Evolutionary conservation across 2,329 filamentous ascomycete species (phyloP).

Genomic region (Fusarium bulbicola): DNA sequence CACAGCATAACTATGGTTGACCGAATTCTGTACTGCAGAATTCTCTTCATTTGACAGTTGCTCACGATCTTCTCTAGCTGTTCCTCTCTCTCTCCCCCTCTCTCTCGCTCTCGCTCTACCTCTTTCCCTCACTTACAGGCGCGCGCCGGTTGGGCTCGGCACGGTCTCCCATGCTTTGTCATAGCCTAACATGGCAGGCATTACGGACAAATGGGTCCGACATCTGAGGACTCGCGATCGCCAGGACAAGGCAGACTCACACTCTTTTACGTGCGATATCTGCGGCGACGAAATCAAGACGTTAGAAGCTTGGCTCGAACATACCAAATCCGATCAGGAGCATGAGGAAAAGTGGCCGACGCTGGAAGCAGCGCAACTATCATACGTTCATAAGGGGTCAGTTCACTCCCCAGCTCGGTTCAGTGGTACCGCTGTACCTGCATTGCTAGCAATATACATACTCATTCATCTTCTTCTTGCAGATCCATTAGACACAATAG

Average conservation of each 20-base stretch:
- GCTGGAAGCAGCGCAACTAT: neutral
- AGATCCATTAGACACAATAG: neutral
- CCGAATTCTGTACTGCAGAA: neutral
- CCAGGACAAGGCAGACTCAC: slow-evolving; percentile 21
- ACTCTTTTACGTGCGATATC: slow-evolving; percentile 3
- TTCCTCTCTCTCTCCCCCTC: neutral
- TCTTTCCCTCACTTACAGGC: neutral
- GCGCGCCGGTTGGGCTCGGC: neutral
- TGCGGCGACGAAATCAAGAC: slow-evolving; percentile 40
- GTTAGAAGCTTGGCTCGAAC: slow-evolving; percentile 41
- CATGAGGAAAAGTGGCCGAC: slow-evolving; percentile 34
- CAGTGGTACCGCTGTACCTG: neutral
- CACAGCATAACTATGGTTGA: neutral
- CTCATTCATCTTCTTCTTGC: neutral
- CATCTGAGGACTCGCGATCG: slow-evolving; percentile 25
- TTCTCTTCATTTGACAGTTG: slow-evolving; percentile 1
- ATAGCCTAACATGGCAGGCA: slow-evolving; percentile 21
- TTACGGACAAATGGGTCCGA: slow-evolving; percentile 28
- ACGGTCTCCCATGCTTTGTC: slow-evolving; percentile 11
- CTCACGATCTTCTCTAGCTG: neutral
- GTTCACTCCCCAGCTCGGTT: neutral
- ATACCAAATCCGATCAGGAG: slow-evolving; percentile 29
- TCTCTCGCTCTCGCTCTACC: neutral
- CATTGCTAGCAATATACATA: neutral
- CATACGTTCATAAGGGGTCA: slow-evolving; percentile 23